These are phyloP conservation scores for Dalbergia cochinchinensis DNA, from an alignment of 306 rosid genomes.

Conservation along the genomic window DNA sequence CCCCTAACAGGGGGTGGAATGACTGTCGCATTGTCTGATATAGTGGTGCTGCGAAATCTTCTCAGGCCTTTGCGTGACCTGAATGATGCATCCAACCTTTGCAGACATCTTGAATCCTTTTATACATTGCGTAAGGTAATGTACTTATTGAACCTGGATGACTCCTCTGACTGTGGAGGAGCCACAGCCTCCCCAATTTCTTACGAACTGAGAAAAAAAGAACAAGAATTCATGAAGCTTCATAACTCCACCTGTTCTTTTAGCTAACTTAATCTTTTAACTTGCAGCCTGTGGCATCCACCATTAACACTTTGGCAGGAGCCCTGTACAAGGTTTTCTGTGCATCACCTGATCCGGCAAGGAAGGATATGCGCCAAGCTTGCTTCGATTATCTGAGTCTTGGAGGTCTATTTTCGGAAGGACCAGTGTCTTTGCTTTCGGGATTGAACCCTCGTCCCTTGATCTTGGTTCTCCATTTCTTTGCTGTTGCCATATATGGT, in stretches of 20 bases:
- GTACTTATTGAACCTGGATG: neutral
- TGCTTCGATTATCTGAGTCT: conserved; percentile 95
- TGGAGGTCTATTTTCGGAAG: conserved; percentile 84
- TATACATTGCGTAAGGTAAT: conserved; percentile 88
- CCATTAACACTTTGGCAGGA: conserved; percentile 96
- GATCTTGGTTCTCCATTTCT: conserved; percentile 94
- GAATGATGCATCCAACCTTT: conserved; percentile 76
- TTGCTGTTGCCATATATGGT: conserved; percentile 88
- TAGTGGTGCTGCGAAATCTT: conserved; percentile 87
- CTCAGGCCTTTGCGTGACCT: conserved; percentile 80
- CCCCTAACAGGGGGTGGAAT: conserved; percentile 97
- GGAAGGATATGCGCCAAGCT: conserved; percentile 97
- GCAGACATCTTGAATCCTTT: conserved; percentile 90
- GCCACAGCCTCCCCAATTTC: neutral
- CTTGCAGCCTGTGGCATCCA: conserved; percentile 93
- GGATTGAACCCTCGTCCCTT: conserved; percentile 92
- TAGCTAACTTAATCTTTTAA: conserved; percentile 28
- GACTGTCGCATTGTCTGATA: conserved; percentile 94
- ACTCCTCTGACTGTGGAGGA: neutral
- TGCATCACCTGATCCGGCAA: conserved; percentile 90
- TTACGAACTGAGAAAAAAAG: neutral
- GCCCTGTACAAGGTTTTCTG: conserved; percentile 95
- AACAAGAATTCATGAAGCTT: neutral
- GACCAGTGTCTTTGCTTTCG: conserved; percentile 88
- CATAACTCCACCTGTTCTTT: neutral